These are phyloP conservation scores for Cydonia oblonga DNA, from an alignment of 331 rosid species.

Conservation along the genomic window DNA sequence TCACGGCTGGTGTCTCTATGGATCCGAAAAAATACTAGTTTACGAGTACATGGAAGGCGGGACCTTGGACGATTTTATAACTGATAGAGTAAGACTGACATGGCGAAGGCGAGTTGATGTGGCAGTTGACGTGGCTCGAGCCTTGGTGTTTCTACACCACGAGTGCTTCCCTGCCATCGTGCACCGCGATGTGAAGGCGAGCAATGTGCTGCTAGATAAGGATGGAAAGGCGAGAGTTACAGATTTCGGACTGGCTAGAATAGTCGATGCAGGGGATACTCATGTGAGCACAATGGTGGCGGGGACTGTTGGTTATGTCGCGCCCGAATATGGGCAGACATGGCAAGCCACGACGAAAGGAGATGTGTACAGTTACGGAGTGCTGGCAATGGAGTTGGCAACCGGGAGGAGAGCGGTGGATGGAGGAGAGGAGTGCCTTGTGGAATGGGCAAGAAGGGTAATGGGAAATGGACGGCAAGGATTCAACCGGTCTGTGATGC, in stretches of 20 bases:
- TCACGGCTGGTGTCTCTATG: conserved; percentile 76
- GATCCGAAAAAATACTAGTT: conserved; percentile 57
- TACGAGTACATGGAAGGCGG: conserved; percentile 92
- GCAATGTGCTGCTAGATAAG: conserved; percentile 66
- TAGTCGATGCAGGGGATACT: conserved; percentile 72
- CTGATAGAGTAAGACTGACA: conserved; percentile 37
- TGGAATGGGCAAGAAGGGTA: conserved; percentile 76
- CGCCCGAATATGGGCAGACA: conserved; percentile 90
- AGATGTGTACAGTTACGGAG: conserved; percentile 87
- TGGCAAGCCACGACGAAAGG: conserved; percentile 95
- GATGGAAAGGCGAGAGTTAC: conserved; percentile 76
- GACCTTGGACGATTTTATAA: conserved; percentile 66
- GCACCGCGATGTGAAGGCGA: conserved; percentile 91
- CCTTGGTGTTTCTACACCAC: conserved; percentile 72
- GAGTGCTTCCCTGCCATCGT: conserved; percentile 73
- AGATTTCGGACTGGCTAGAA: conserved; percentile 83
- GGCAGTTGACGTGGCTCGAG: conserved; percentile 70
- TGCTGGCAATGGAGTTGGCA: conserved; percentile 73
- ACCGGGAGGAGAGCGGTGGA: conserved; percentile 82
- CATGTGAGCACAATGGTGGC: conserved; percentile 97
- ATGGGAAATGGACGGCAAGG: conserved; percentile 42
- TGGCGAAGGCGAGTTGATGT: conserved; percentile 64
- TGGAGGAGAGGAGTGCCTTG: conserved; percentile 87
- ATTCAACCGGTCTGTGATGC: conserved; percentile 24
- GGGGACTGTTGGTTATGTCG: conserved; percentile 90